These are phyloP conservation scores for Planoprotostelium fungivorum DNA, from an alignment of 78 protist species.

Conservation along the genomic window DNA sequence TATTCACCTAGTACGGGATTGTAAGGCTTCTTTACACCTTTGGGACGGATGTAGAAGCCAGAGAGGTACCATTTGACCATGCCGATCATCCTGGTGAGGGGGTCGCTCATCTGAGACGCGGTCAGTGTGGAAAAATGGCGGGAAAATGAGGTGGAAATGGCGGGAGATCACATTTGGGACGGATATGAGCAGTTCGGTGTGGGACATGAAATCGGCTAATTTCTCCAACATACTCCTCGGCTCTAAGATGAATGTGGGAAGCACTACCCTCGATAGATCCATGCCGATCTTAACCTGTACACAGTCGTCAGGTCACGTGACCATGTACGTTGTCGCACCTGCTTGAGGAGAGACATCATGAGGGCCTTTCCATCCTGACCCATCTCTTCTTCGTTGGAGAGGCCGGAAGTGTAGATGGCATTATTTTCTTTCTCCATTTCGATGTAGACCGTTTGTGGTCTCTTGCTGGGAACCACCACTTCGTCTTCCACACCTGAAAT, in stretches of 20 bases:
- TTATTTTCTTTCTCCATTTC: not conserved
- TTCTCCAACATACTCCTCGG: constrained; percentile 88
- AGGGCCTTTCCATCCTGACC: not conserved
- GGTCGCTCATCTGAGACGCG: constrained; percentile 15
- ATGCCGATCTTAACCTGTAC: constrained; percentile 72
- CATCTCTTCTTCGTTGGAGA: not conserved
- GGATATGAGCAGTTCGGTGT: constrained; percentile 21
- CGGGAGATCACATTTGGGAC: not conserved
- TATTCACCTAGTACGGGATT: constrained; percentile 92
- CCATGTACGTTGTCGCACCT: not conserved
- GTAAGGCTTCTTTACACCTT: constrained; percentile 92
- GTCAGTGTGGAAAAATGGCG: not conserved
- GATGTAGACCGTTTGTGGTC: not conserved
- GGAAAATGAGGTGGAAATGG: not conserved
- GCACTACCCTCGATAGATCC: constrained; percentile 78
- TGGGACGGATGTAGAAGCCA: constrained; percentile 75
- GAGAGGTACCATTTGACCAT: constrained; percentile 82
- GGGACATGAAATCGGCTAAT: constrained; percentile 50
- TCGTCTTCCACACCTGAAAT: not conserved
- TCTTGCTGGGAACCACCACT: not conserved
- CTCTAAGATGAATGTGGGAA: constrained; percentile 92
- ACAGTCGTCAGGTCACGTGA: constrained; percentile 11
- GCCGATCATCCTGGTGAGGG: constrained; percentile 64
- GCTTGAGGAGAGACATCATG: not conserved
- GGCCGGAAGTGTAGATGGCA: not conserved